phyloP scores from a whole-genome alignment of 2,329 filamentous ascomycete species.

The Diaporthe vaccinii region DNA sequence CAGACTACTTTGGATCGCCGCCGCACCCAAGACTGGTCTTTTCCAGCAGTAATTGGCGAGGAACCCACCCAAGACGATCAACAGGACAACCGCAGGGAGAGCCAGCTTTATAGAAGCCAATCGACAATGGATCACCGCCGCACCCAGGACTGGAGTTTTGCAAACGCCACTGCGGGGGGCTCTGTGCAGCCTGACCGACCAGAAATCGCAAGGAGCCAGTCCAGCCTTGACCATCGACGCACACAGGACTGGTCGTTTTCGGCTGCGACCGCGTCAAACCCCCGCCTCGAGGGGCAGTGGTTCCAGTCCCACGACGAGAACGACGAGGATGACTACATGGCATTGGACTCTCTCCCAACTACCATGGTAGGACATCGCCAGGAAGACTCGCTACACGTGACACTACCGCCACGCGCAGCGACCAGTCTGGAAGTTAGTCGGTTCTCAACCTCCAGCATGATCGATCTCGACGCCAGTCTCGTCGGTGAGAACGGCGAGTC shows the following conservation, averaged over 20 bases:
- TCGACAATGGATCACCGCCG: constrained; percentile 41
- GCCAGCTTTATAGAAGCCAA: constrained; percentile 39
- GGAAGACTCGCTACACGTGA: constrained; percentile 54
- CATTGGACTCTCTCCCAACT: constrained; percentile 38
- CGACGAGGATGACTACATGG: constrained; percentile 49
- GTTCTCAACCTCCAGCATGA: constrained; percentile 52
- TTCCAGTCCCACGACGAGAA: constrained; percentile 55
- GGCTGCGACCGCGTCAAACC: constrained; percentile 62
- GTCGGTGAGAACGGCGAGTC: constrained; percentile 59
- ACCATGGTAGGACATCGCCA: constrained; percentile 32
- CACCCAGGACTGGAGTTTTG: constrained; percentile 42
- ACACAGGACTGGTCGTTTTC: constrained; percentile 68
- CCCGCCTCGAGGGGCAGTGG: constrained; percentile 52
- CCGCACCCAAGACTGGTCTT: constrained; percentile 42
- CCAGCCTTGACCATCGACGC: constrained; percentile 67
- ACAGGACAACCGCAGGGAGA: constrained; percentile 36
- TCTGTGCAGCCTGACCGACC: background rate
- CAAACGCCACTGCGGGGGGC: constrained; percentile 26
- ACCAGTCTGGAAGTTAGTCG: constrained; percentile 49
- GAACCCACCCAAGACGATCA: constrained; percentile 21
- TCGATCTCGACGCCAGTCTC: constrained; percentile 52
- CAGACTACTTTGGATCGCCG: constrained; percentile 57
- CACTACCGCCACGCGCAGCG: constrained; percentile 48
- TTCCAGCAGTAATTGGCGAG: constrained; percentile 25
- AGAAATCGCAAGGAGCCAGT: constrained; percentile 39